Conservation (phyloP, 768 basidiomycete species). For the Xanthoconium stramineum region DNA sequence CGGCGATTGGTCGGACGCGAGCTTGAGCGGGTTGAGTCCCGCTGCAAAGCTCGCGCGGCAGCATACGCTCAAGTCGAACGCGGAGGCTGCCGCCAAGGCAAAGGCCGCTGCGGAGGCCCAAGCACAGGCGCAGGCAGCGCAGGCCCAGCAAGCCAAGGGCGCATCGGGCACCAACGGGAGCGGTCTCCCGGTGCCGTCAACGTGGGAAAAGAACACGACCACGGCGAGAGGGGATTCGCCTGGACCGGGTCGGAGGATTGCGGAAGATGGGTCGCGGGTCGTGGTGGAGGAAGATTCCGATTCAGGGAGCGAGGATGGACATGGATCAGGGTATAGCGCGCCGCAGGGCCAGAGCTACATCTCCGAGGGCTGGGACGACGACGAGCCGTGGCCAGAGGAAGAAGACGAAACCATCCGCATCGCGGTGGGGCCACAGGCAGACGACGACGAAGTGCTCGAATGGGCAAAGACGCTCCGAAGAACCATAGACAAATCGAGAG, state of each 20-base stretch:
- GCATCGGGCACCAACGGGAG: conserved; percentile 26
- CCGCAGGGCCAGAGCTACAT: conserved; percentile 39
- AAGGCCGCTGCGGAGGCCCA: conserved; percentile 32
- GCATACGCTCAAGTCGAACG: conserved; percentile 86
- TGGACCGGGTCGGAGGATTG: conserved; percentile 44
- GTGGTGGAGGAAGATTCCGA: conserved; percentile 71
- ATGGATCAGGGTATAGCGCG: conserved; percentile 35
- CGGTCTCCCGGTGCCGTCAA: conserved; percentile 44
- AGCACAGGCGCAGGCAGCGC: conserved; percentile 23
- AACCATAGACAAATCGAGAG: conserved; percentile 61
- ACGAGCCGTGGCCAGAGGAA: conserved; percentile 73
- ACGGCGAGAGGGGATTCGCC: conserved; percentile 49
- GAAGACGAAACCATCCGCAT: conserved; percentile 72
- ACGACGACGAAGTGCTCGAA: conserved; percentile 62
- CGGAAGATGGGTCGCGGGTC: conserved; percentile 64
- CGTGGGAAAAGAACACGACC: conserved; percentile 84
- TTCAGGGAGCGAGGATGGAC: conserved; percentile 54
- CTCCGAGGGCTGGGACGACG: conserved; percentile 72
- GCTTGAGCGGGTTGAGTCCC: conserved; percentile 77
- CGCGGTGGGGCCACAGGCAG: conserved; percentile 16
- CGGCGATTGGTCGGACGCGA: conserved; percentile 55
- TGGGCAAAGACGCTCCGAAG: conserved; percentile 77
- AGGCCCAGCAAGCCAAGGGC: conserved; percentile 20
- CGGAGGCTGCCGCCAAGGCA: conserved; percentile 44
- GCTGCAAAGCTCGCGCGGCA: conserved; percentile 88